Base-by-base conservation (phyloP, 2,329 filamentous ascomycete species). In the Fusarium pininemorale region DNA sequence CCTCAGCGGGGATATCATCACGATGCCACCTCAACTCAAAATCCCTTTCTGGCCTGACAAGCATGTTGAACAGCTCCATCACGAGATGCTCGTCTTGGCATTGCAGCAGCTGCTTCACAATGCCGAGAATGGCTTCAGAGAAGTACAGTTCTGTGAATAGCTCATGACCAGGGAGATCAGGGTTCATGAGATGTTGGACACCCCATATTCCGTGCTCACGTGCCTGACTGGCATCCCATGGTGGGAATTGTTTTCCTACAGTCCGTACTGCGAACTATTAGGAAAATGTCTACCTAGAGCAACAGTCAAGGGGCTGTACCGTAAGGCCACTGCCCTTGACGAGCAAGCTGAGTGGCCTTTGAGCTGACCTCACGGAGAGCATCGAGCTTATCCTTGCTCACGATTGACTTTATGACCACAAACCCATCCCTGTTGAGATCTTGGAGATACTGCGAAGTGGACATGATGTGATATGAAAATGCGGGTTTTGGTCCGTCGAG, bases 61-160 rank as follows among this genome's bases (percentile, higher is more conserved):
- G 90, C 82, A 97, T 87, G 80, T 98, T 98, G 83, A 94, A 95
- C 24, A 98, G 84, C 83, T 97, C 95, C 90, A 97, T 93, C 44
- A 96, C 92, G 28, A 98, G 85, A 4, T 91, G 86, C 10, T 92
- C 89, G 39, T 91, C 88, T 24, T 75, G 73, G 65, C 83, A 85
- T 60, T 83, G 79, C 44, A 97, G 84, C 5, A 97, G 83, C 78
- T 90, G 88, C 73, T 88, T 89, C 3, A 92, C 91, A 3, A 93
- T 87, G 37, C 82, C 80, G 1, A 96, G 81, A 13, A 96, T 84
- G 32, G 87, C 85, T 28, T 88, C 84, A 39, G 90, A 89, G 80
- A 97, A 97, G 83, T 98, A 97, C 64, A 89, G 86, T 57, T 85
- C 81, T 10, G 90, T 88, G 82, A 95, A 97, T 7, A 86, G 80